Percentiles rank a stretch among this genome's conserved stretches.
These are phyloP conservation scores for Ophiocordyceps camponoti-saundersi DNA, from an alignment of 2,329 filamentous ascomycete species.

Conservation along the genomic window DNA sequence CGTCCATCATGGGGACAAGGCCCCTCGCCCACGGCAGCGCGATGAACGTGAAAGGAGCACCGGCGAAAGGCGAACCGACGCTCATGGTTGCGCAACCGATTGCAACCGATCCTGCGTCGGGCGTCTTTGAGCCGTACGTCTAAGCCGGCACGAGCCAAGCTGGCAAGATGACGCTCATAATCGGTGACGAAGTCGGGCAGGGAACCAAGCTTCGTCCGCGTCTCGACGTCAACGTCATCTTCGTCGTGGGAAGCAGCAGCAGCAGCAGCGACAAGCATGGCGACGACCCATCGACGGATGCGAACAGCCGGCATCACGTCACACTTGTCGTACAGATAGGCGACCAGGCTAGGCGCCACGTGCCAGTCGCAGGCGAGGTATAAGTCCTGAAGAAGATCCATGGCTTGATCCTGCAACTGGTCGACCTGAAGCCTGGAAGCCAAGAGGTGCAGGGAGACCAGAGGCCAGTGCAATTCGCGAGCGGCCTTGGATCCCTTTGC, in stretches of 20 bases:
- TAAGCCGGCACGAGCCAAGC: slow-evolving; percentile 32
- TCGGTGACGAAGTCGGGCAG: slow-evolving; percentile 30
- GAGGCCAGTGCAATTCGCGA: slow-evolving; percentile 34
- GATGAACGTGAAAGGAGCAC: slow-evolving; percentile 43
- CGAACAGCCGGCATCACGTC: slow-evolving; percentile 30
- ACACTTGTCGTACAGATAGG: slow-evolving; percentile 36
- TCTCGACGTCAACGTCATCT: not conserved
- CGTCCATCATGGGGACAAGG: slow-evolving; percentile 28
- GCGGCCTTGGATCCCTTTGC: slow-evolving; percentile 10
- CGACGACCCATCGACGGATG: slow-evolving; percentile 40
- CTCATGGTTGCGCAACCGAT: slow-evolving; percentile 37
- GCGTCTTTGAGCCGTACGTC: slow-evolving; percentile 42
- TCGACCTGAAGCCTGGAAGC: slow-evolving; percentile 31
- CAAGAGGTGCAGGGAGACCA: slow-evolving; percentile 40
- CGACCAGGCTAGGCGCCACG: slow-evolving; percentile 31
- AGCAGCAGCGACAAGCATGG: slow-evolving; percentile 36
- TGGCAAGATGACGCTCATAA: slow-evolving; percentile 32
- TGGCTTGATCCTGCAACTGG: slow-evolving; percentile 36
- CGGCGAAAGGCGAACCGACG: slow-evolving; percentile 42
- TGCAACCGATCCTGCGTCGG: slow-evolving; percentile 38
- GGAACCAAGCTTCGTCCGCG: slow-evolving; percentile 2
- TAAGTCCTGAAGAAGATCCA: slow-evolving; percentile 41
- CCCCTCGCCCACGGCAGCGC: slow-evolving; percentile 33
- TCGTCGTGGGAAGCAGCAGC: not conserved
- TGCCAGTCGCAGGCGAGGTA: slow-evolving; percentile 43